Evolutionary conservation across 83 land plant species (phyloP).

Genomic region (Picea abies): DNA sequence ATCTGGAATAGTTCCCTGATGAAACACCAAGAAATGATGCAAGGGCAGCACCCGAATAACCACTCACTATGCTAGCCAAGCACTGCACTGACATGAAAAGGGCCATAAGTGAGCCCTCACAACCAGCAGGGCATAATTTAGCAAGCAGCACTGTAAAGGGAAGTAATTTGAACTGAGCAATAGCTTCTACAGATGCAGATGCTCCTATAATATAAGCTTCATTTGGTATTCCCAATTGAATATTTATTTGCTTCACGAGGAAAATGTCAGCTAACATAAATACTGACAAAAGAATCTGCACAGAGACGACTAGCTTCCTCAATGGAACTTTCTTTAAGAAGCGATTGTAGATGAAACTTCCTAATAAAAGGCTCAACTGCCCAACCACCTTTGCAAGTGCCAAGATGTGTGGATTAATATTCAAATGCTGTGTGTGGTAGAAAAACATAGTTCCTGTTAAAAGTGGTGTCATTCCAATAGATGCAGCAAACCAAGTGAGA

Average conservation of each 20-base stretch:
- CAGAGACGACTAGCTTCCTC: slow-evolving; percentile 56
- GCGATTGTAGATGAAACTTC: slow-evolving; percentile 66
- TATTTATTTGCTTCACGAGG: slow-evolving; percentile 64
- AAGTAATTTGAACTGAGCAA: slow-evolving; percentile 77
- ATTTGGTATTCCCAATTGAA: slow-evolving; percentile 68
- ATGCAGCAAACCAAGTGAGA: slow-evolving; percentile 70
- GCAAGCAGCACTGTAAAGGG: slow-evolving; percentile 79
- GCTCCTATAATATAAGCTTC: slow-evolving; percentile 58
- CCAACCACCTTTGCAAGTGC: slow-evolving; percentile 91
- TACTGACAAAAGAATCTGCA: slow-evolving; percentile 66
- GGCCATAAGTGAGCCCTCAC: slow-evolving; percentile 91
- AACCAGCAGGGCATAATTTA: slow-evolving; percentile 78
- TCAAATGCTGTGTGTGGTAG: slow-evolving; percentile 79
- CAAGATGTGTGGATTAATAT: slow-evolving; percentile 58
- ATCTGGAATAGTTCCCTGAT: slow-evolving; percentile 48
- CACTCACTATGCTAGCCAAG: slow-evolving; percentile 68
- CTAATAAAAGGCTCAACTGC: slow-evolving; percentile 61
- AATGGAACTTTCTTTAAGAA: slow-evolving; percentile 50
- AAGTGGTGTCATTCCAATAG: slow-evolving; percentile 69
- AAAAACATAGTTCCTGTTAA: slow-evolving; percentile 81
- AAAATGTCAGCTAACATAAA: slow-evolving; percentile 75
- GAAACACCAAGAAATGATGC: slow-evolving; percentile 59
- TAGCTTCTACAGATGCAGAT: slow-evolving; percentile 80
- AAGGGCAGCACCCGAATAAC: slow-evolving; percentile 73
- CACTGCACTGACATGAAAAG: slow-evolving; percentile 76